phyloP scores from a whole-genome alignment of 2,329 filamentous ascomycete species.

The Botryotinia convoluta region DNA sequence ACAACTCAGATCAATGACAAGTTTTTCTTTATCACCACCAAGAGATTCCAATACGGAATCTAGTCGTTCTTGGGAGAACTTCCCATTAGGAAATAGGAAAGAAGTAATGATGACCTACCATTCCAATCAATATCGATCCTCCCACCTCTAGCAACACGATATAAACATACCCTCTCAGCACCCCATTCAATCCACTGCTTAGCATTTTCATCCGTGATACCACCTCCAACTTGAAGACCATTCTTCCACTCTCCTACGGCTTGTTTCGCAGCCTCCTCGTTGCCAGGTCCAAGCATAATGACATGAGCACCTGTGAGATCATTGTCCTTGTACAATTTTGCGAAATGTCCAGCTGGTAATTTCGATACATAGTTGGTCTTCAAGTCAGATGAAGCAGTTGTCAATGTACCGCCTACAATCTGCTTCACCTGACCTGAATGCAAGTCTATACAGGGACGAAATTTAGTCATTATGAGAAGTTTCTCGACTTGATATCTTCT shows the following conservation, averaged over 20 bases:
- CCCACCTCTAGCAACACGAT: neutral
- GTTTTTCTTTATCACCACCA: constrained; percentile 69
- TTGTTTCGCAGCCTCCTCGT: constrained; percentile 74
- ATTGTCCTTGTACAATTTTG: constrained; percentile 74
- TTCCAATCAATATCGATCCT: constrained; percentile 25
- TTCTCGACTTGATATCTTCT: neutral
- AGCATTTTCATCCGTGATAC: constrained; percentile 84
- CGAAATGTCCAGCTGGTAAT: constrained; percentile 78
- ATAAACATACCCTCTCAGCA: constrained; percentile 72
- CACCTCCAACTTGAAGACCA: constrained; percentile 87
- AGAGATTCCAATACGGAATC: constrained; percentile 71
- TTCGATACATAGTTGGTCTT: constrained; percentile 92
- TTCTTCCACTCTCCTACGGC: constrained; percentile 76
- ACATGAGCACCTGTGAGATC: constrained; percentile 79
- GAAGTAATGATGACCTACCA: constrained; percentile 93
- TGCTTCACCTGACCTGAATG: constrained; percentile 98
- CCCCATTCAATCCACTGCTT: constrained; percentile 81
- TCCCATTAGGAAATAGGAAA: constrained; percentile 81
- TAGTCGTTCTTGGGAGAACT: constrained; percentile 75
- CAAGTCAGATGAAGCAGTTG: constrained; percentile 61
- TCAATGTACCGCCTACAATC: constrained; percentile 92
- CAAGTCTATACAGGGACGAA: constrained; percentile 94
- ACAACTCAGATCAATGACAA: constrained; percentile 95
- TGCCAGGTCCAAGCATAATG: constrained; percentile 92
- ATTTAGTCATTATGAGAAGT: constrained; percentile 71